phyloP scores from a whole-genome alignment of 306 rosid species.

The Cicer chorassanicum region DNA sequence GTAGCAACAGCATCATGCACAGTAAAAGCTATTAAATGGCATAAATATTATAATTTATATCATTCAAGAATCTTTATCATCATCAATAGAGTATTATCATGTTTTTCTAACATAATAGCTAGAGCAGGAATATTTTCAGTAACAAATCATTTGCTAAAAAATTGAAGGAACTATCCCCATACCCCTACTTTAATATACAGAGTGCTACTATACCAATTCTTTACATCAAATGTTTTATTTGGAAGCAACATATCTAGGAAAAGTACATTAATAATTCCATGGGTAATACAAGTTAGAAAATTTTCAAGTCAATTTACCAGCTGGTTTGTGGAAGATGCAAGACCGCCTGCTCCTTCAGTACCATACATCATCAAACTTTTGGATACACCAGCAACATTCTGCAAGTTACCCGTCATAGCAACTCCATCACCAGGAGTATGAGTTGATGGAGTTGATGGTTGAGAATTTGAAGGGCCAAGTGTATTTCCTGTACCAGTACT shows the following conservation, averaged over 20 bases:
- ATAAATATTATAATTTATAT: background rate
- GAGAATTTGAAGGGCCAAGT: conserved; percentile 88
- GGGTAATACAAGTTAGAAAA: conserved; percentile 36
- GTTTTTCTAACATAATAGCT: conserved; percentile 26
- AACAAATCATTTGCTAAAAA: conserved; percentile 31
- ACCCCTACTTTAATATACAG: conserved; percentile 1
- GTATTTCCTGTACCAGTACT: conserved; percentile 98
- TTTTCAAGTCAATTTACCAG: conserved; percentile 62
- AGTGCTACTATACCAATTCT: conserved; percentile 14
- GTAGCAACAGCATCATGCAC: conserved; percentile 18
- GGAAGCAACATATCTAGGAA: conserved; percentile 23
- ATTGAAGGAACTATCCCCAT: background rate
- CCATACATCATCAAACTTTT: conserved; percentile 75
- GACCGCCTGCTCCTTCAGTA: conserved; percentile 82
- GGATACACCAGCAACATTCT: conserved; percentile 68
- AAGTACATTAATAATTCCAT: conserved; percentile 3
- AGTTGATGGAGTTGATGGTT: conserved; percentile 93
- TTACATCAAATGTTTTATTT: conserved; percentile 31
- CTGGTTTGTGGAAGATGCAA: conserved; percentile 90
- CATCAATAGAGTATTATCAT: background rate
- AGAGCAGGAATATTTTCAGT: conserved; percentile 21
- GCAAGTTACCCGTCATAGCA: conserved; percentile 71
- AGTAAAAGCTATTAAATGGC: conserved; percentile 25
- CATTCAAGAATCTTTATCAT: conserved; percentile 38
- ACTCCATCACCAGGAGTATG: conserved; percentile 93